These are phyloP conservation scores for Aspergillus novofumigatus DNA, from an alignment of 2,329 filamentous ascomycete species.

Conservation along the genomic window DNA sequence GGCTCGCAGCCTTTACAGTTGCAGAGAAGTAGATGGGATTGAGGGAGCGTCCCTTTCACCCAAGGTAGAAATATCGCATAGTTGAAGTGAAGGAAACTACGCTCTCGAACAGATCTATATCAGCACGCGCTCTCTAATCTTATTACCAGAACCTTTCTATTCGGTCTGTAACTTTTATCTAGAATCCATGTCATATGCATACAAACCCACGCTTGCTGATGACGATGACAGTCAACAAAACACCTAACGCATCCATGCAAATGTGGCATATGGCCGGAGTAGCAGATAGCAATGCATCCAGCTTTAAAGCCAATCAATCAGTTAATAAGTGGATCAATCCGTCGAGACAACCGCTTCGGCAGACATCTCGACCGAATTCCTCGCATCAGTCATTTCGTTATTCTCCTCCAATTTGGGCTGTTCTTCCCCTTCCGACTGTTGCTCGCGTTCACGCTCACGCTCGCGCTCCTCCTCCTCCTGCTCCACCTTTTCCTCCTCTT, in stretches of 20 bases:
- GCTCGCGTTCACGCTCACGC: conserved; percentile 14
- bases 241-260: neutral
- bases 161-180: neutral
- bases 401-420: neutral
- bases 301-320: neutral
- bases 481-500: conserved; percentile 43
- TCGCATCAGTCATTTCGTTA: neutral
- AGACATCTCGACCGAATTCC: neutral
- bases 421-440: conserved; percentile 6
- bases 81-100: neutral
- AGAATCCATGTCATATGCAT: neutral
- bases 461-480: conserved; percentile 27
- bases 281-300: neutral
- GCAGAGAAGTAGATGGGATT: too few relatives aligned
- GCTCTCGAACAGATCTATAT: neutral
- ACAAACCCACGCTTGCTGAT: neutral
- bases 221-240: neutral
- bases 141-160: neutral
- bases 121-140: neutral
- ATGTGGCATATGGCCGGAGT: neutral
- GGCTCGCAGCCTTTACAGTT: too few relatives aligned
- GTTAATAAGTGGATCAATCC: neutral
- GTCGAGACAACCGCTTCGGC: neutral
- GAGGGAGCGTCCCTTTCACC: too few relatives aligned
- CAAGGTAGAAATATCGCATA: too few relatives aligned